Conservation (phyloP, 176 grass and related monocot species). For the Triticum timopheevii region DNA sequence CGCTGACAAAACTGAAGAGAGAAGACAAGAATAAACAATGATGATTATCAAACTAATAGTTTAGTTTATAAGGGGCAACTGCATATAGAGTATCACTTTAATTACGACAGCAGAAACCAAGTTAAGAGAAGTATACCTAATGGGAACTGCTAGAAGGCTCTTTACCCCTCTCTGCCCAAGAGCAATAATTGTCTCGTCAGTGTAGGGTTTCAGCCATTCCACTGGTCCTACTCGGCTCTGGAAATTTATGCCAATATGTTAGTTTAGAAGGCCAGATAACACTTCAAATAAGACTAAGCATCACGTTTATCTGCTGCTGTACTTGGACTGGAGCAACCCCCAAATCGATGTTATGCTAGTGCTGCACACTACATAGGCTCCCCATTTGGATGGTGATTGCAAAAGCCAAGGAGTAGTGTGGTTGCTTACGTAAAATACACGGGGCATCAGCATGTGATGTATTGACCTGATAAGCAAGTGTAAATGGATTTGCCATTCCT, state of each 20-base stretch:
- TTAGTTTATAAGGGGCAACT: neutral
- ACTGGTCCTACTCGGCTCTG: slow-evolving; percentile 94
- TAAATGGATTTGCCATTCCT: slow-evolving; percentile 84
- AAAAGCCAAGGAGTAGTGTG: neutral
- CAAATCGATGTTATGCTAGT: slow-evolving; percentile 1
- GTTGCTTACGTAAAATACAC: slow-evolving; percentile 6
- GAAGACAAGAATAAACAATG: slow-evolving; percentile 5
- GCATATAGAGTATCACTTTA: neutral
- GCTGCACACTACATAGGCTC: slow-evolving; percentile 3
- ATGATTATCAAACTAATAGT: slow-evolving; percentile 2
- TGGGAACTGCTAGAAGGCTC: slow-evolving; percentile 79
- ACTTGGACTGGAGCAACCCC: neutral
- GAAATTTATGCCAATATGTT: slow-evolving; percentile 31
- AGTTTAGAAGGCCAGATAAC: neutral
- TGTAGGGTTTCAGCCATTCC: slow-evolving; percentile 97
- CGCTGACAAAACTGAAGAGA: slow-evolving; percentile 89
- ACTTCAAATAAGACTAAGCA: slow-evolving; percentile 4
- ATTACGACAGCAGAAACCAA: neutral
- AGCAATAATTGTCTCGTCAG: slow-evolving; percentile 96
- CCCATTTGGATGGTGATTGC: neutral
- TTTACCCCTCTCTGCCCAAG: slow-evolving; percentile 72
- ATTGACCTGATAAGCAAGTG: slow-evolving; percentile 91
- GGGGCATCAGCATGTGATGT: neutral
- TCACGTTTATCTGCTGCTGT: slow-evolving; percentile 1
- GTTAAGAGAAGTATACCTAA: slow-evolving; percentile 28